Percentiles rank a stretch among this genome's conserved stretches.
These are phyloP conservation scores for Furculomyces boomerangus DNA, from an alignment of 371 early-diverging fungal species.

Conservation along the genomic window DNA sequence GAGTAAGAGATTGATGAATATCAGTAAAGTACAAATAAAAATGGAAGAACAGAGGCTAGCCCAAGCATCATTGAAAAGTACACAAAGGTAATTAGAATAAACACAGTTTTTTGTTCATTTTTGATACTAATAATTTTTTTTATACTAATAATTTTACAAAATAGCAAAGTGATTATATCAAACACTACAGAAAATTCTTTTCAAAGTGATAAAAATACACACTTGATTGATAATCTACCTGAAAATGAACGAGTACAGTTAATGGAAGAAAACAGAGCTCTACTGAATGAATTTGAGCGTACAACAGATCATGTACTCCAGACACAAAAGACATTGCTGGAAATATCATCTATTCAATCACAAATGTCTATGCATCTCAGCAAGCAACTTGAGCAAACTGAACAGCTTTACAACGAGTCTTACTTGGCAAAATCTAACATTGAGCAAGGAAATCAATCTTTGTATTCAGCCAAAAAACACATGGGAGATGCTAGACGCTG, in stretches of 20 bases:
- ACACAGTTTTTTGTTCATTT: neutral
- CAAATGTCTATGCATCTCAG: conserved; percentile 42
- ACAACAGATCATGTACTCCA: conserved; percentile 36
- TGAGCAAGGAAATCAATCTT: conserved; percentile 34
- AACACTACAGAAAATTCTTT: neutral
- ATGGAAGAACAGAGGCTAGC: conserved; percentile 18
- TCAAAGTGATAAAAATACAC: neutral
- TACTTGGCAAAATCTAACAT: conserved; percentile 36
- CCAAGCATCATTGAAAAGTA: neutral
- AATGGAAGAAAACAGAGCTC: conserved; percentile 35
- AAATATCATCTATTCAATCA: conserved; percentile 44
- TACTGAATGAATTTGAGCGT: conserved; percentile 37
- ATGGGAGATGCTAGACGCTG: conserved; percentile 40
- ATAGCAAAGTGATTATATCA: conserved; percentile 1
- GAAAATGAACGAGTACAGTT: conserved; percentile 36
- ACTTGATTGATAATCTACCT: conserved; percentile 23
- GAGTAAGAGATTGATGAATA: conserved; percentile 11
- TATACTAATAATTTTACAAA: neutral
- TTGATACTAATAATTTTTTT: neutral
- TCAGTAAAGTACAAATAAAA: conserved; percentile 16
- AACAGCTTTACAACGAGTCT: conserved; percentile 43
- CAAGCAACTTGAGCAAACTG: conserved; percentile 44
- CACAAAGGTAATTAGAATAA: neutral
- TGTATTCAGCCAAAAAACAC: conserved; percentile 32
- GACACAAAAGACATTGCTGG: conserved; percentile 43